Percentiles rank a stretch among this genome's conserved stretches.
phyloP scores from a whole-genome alignment of 768 basidiomycete genomes.

The Podaxis sp. region DNA sequence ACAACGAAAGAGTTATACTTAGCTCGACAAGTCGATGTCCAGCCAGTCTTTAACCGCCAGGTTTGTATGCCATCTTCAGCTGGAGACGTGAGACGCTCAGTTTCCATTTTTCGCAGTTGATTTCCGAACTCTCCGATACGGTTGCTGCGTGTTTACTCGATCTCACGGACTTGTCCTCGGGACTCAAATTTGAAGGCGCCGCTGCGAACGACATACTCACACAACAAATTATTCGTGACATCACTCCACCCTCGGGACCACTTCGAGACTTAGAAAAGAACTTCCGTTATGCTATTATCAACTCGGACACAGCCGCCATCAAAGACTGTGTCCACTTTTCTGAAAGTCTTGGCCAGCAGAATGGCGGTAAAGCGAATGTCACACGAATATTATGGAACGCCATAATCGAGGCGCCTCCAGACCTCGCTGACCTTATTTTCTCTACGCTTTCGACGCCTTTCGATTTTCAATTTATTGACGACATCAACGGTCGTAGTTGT shows the following conservation, averaged over 20 bases:
- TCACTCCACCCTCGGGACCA: constrained; percentile 59
- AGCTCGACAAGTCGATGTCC: constrained; percentile 95
- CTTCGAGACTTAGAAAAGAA: constrained; percentile 88
- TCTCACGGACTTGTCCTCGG: constrained; percentile 70
- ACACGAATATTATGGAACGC: constrained; percentile 96
- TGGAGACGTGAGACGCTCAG: neutral
- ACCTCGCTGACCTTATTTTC: constrained; percentile 73
- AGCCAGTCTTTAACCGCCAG: constrained; percentile 95
- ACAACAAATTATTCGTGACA: constrained; percentile 65
- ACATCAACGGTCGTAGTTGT: constrained; percentile 93
- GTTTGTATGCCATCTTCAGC: constrained; percentile 32
- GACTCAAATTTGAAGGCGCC: constrained; percentile 73
- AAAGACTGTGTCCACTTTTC: constrained; percentile 69
- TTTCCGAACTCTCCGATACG: constrained; percentile 91
- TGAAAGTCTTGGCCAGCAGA: constrained; percentile 57
- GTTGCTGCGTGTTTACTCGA: constrained; percentile 81
- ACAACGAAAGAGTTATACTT: constrained; percentile 97
- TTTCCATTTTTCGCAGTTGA: constrained; percentile 50
- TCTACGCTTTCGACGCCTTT: constrained; percentile 63
- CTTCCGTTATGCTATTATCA: constrained; percentile 70
- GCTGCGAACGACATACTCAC: constrained; percentile 73
- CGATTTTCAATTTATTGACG: constrained; percentile 90
- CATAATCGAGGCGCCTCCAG: constrained; percentile 71
- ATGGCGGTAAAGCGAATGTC: constrained; percentile 61
- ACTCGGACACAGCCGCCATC: constrained; percentile 55